These are phyloP conservation scores for Zymoseptoria pseudotritici DNA, from an alignment of 2,329 filamentous ascomycete genomes.

Conservation along the genomic window DNA sequence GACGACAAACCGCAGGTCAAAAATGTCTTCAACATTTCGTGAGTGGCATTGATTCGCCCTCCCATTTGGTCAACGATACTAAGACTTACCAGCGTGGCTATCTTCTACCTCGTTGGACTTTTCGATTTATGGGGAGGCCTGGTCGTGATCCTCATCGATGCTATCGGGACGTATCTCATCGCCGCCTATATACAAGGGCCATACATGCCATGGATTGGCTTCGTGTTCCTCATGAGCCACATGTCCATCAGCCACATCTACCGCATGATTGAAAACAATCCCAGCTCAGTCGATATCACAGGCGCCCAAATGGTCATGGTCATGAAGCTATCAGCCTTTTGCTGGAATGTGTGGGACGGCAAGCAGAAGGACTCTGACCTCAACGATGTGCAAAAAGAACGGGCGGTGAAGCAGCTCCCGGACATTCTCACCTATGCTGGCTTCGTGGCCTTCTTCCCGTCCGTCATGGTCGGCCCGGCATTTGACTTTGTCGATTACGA, in stretches of 20 bases:
- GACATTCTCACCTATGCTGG: conserved; percentile 71
- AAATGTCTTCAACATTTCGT: conserved; percentile 80
- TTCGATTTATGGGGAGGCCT: conserved; percentile 88
- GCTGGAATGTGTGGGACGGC: conserved; percentile 96
- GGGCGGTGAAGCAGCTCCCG: conserved; percentile 69
- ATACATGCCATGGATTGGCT: conserved; percentile 96
- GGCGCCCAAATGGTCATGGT: conserved; percentile 95
- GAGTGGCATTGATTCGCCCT: conserved; percentile 13
- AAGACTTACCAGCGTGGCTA: conserved; percentile 51
- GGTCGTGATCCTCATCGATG: conserved; percentile 69
- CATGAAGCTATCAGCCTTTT: conserved; percentile 95
- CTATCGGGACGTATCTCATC: conserved; percentile 73
- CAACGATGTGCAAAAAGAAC: conserved; percentile 79
- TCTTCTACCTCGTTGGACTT: conserved; percentile 89
- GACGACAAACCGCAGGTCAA: conserved; percentile 77
- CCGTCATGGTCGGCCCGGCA: conserved; percentile 78
- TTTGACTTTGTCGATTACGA: conserved; percentile 94
- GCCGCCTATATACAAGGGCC: conserved; percentile 76
- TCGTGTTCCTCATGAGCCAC: conserved; percentile 90
- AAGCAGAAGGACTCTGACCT: conserved; percentile 69
- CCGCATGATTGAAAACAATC: conserved; percentile 63
- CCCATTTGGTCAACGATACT: background rate
- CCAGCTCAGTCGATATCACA: conserved; percentile 73
- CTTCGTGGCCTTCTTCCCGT: conserved; percentile 93
- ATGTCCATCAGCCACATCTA: conserved; percentile 85